Conservation (phyloP, 1,139 yeast genomes). For the Hyphopichia khmerensis region DNA sequence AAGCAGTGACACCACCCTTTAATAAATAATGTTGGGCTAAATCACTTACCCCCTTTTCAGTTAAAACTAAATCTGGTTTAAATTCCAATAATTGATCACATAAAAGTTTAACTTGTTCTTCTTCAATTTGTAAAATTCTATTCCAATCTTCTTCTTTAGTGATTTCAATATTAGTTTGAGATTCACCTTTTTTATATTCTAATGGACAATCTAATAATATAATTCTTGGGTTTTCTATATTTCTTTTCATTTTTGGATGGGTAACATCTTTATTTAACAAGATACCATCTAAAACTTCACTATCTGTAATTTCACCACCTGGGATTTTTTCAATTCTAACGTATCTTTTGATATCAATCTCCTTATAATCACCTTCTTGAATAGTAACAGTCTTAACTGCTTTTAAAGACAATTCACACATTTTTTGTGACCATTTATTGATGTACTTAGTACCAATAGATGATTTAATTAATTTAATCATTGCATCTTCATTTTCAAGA, state of each 20-base stretch:
- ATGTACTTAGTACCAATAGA: constrained; percentile 96
- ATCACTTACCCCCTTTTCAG: constrained; percentile 98
- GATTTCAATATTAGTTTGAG: constrained; percentile 96
- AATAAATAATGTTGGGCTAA: constrained; percentile 94
- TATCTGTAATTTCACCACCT: constrained; percentile 94
- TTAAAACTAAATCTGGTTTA: constrained; percentile 91
- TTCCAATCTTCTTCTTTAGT: constrained; percentile 97
- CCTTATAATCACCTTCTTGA: constrained; percentile 69
- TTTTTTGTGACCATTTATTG: constrained; percentile 84
- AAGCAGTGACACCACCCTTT: constrained; percentile 89
- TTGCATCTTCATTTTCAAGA: constrained; percentile 76
- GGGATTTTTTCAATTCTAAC: constrained; percentile 94
- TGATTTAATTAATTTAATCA: constrained; percentile 83
- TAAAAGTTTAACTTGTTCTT: constrained; percentile 87
- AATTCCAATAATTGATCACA: constrained; percentile 83
- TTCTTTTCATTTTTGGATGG: constrained; percentile 95
- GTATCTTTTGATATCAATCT: constrained; percentile 90
- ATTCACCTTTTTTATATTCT: constrained; percentile 98
- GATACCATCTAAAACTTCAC: constrained; percentile 86
- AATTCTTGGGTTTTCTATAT: constrained; percentile 84
- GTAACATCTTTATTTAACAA: constrained; percentile 94
- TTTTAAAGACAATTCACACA: constrained; percentile 84
- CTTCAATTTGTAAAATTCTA: constrained; percentile 92
- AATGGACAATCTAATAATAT: constrained; percentile 92
- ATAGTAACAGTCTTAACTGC: constrained; percentile 85